Conservation (phyloP, 208 protist genomes). For the Wallacemonas collosoma region DNA sequence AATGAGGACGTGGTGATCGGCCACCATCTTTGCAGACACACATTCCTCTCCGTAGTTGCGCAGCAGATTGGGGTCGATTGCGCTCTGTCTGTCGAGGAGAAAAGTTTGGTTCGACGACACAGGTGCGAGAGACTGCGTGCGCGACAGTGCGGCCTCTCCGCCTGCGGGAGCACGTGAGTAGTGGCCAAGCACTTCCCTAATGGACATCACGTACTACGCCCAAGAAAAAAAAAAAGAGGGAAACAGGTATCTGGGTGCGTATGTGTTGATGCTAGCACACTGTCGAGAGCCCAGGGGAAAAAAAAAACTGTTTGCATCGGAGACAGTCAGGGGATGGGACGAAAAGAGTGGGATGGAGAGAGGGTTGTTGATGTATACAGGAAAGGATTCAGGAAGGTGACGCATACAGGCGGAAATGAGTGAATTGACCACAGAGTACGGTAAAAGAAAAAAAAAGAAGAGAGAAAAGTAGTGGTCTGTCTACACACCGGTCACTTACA, state of each 20-base stretch:
- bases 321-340: neutral
- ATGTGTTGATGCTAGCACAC: too few species aligned
- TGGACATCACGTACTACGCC: constrained; percentile 9
- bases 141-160: neutral
- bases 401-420: neutral
- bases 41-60: constrained; percentile 18
- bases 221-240: constrained; percentile 20
- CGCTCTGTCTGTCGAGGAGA: constrained; percentile 2
- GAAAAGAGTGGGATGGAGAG: neutral
- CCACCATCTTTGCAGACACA: neutral
- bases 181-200: constrained; percentile 22
- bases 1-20: constrained; percentile 41
- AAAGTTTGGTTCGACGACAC: constrained; percentile 14
- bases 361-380: neutral
- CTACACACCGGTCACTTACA: too few species aligned
- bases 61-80: constrained; percentile 6
- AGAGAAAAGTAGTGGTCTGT: neutral
- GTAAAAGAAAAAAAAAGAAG: constrained; percentile 25
- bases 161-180: constrained; percentile 7
- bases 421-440: constrained; percentile 17
- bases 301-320: neutral
- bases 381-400: neutral
- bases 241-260: neutral
- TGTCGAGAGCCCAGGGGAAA: neutral
- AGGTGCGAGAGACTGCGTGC: constrained; percentile 4